Evolutionary conservation across 352 stramenopile species (phyloP), one percentile per base, ranked within the genome.

Genomic region (Globisporangium yorkense): DNA sequence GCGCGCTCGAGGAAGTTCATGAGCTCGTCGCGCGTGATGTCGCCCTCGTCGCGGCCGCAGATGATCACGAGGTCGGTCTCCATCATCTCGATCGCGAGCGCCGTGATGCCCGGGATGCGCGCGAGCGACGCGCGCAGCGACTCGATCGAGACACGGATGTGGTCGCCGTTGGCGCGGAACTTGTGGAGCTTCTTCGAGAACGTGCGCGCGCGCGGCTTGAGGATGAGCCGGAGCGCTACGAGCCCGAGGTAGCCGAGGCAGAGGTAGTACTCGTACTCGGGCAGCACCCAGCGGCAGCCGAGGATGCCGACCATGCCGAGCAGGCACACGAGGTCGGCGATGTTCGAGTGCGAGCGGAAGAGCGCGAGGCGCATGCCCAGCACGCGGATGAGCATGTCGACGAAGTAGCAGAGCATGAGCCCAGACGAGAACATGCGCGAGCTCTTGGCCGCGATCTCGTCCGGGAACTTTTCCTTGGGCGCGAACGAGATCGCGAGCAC

Each of bases 101-200:
- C 86, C 41, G 83, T 77, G 59, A 95, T 92, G 39, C 80, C 81
- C 0, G 86, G 86, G 56, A 95, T 94, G 18, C 86, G 82, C 12
- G 80, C 75, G 0, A 95, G 65, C 39, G 86, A 93, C 13, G 80
- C 74, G 9, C 84, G 76, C 13, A 95, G 66, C 50, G 83, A 94
- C 64, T 89, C 81, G 61, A 95, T 95, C 33, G 80, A 92, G 44
- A 95, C 81, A 54, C 81, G 82, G 57, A 95, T 89, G 60, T 90
- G 79, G 71, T 95, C 85, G 39, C 80, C 81, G 46, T 93, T 90
- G 20, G 84, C 75, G 48, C 83, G 79, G 63, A 92, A 92, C 59
- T 92, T 92, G 79, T 95, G 85, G 46, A 95, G 61, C 41, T 95
- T 95, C 67, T 93, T 95, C 51, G 81, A 92, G 57, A 95, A 95